Conservation (phyloP, 352 stramenopile genomes). For the Paralagenidium karlingii region DNA sequence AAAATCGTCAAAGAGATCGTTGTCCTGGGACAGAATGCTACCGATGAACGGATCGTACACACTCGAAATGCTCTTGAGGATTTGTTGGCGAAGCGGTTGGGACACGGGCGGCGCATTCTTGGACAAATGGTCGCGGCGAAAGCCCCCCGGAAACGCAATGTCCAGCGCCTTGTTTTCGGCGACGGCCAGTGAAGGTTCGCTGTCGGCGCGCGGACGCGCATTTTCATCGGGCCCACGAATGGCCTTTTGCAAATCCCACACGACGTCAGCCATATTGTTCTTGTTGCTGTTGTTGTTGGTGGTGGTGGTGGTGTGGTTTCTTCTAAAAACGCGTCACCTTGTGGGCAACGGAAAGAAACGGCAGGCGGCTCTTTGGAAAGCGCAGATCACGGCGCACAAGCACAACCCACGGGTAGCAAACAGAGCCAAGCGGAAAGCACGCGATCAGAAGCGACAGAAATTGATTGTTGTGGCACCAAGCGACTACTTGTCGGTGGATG, state of each 20-base stretch:
- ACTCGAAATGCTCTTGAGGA: slow-evolving; percentile 53
- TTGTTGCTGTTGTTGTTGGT: too few relatives aligned
- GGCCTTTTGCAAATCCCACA: slow-evolving; percentile 36
- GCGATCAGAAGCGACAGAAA: too few relatives aligned
- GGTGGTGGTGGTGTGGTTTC: too few relatives aligned
- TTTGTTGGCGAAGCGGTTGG: slow-evolving; percentile 43
- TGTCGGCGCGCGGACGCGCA: slow-evolving; percentile 25
- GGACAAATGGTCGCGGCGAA: slow-evolving; percentile 48
- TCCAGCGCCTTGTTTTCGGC: slow-evolving; percentile 30
- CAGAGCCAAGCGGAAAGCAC: too few relatives aligned
- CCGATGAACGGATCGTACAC: slow-evolving; percentile 79
- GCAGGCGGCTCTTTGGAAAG: too few relatives aligned
- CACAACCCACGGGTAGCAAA: too few relatives aligned
- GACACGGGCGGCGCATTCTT: slow-evolving; percentile 17
- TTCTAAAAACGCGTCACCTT: too few relatives aligned
- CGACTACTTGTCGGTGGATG: too few relatives aligned
- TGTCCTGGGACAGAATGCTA: slow-evolving; percentile 71
- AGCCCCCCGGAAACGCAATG: slow-evolving; percentile 53
- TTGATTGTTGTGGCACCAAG: too few relatives aligned
- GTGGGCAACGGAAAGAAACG: too few relatives aligned
- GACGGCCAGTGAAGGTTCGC: slow-evolving; percentile 23
- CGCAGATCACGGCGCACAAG: too few relatives aligned
- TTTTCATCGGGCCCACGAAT: slow-evolving; percentile 5
- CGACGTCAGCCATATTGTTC: slow-evolving; percentile 42
- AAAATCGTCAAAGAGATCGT: slow-evolving; percentile 69